Conservation (phyloP, 768 basidiomycete genomes). For the Lactarius evosmus region DNA sequence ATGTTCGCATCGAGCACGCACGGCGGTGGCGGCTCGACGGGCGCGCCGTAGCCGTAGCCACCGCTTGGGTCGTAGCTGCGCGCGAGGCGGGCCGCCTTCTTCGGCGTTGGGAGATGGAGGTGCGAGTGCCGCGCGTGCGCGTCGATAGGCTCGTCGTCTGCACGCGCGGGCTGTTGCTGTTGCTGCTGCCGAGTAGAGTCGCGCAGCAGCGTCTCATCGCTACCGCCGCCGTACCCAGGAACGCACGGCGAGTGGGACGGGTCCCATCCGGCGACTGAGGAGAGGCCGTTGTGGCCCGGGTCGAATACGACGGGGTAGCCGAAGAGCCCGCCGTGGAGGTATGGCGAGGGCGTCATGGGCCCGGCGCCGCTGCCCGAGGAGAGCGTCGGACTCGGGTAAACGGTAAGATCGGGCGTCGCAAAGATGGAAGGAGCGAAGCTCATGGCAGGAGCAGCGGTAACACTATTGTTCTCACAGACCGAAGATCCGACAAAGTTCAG, state of each 20-base stretch:
- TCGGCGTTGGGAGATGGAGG: conserved; percentile 7
- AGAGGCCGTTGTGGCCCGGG: conserved; percentile 13
- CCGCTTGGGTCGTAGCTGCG: background rate
- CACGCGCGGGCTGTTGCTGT: background rate
- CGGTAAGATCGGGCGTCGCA: conserved; percentile 19
- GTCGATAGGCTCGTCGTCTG: background rate
- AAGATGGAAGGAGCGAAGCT: conserved; percentile 10
- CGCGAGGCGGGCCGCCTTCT: background rate
- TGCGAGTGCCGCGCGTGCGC: conserved; percentile 5
- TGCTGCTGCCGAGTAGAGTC: background rate
- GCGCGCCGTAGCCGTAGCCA: background rate
- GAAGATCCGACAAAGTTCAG: conserved; percentile 5
- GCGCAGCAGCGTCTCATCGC: background rate
- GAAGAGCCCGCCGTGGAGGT: conserved; percentile 18
- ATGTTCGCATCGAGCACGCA: conserved; percentile 3
- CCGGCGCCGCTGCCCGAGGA: conserved; percentile 21
- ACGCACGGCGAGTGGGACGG: conserved; percentile 10
- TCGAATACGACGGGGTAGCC: conserved; percentile 20
- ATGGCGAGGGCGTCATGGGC: conserved; percentile 20
- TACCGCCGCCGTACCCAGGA: background rate
- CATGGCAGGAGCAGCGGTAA: background rate
- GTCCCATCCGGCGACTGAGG: conserved; percentile 10
- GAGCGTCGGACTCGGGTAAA: conserved; percentile 23
- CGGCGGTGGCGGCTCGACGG: background rate
- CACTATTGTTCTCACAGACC: background rate